Base-by-base conservation (phyloP, 2,329 filamentous ascomycete genomes). In the Colletotrichum endophyticum region DNA sequence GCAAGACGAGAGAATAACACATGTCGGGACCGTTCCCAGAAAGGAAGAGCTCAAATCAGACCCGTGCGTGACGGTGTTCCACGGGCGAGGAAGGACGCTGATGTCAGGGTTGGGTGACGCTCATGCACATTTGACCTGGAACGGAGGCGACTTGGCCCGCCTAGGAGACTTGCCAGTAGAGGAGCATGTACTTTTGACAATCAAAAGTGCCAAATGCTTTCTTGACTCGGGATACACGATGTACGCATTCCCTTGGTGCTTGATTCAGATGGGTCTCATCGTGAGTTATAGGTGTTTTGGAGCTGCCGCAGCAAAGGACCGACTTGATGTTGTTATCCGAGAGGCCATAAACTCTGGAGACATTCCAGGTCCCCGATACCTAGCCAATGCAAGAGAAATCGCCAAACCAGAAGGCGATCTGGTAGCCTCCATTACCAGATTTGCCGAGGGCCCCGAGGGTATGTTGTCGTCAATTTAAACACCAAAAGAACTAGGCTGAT, bases 211-310 rank as follows among this genome's bases (percentile, higher is more conserved):
- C 19, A 22, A 49, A 22, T 49, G 19, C 19, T 22, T 49, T 1
- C n/a, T 49, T 12, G 19, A 22, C 11, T 49, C 44, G 11, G 44
- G 19, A 49, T 49, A 49, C 2, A 49, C 44, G 44, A 49, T 49
- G 19, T 49, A 49, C 0, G 44, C 1, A 49, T 0, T 12, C 44
- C 19, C 44, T 3, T 49, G 19, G 0, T 0, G 19, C 44, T 22
- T 49, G 2, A n/a, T 5, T n/a, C 0, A 3, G 19, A 49, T 7
- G 39, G 36, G 19, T 19, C 44, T 49, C 44, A 49, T n/a, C 19
- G 11, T 2, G 19, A 12, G 9, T n/a, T 12, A 0, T 22, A 49
- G 44, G 44, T 22, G 44, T 22, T 49, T 49, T 49, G 44, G 44
- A 0, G 44, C 44, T 49, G 44, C 44, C 6, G 44, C 44, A 49